Evolutionary conservation across 2,329 filamentous ascomycete species (phyloP).

Genomic region (Beauveria sp.): DNA sequence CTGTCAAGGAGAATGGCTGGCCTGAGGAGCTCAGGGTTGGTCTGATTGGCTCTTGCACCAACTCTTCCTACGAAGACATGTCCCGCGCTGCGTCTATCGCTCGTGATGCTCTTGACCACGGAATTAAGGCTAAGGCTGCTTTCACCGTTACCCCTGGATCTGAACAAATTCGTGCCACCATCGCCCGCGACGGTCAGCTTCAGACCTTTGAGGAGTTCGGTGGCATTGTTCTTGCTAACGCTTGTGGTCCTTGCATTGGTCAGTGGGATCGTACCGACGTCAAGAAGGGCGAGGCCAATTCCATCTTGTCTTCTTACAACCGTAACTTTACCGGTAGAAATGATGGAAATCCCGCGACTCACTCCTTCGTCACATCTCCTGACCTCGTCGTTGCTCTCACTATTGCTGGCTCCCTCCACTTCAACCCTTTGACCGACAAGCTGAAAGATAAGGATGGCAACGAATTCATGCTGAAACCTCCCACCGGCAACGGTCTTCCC

Average conservation of each 20-base stretch:
- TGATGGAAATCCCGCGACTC: slow-evolving; percentile 89
- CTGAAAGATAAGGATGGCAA: slow-evolving; percentile 95
- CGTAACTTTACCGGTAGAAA: slow-evolving; percentile 99
- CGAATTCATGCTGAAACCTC: slow-evolving; percentile 80
- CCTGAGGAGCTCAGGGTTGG: slow-evolving; percentile 94
- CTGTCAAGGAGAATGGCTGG: slow-evolving; percentile 92
- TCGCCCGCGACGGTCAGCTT: slow-evolving; percentile 82
- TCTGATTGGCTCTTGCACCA: slow-evolving; percentile 97
- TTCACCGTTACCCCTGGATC: slow-evolving; percentile 96
- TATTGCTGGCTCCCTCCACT: slow-evolving; percentile 76
- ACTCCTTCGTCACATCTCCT: slow-evolving; percentile 87
- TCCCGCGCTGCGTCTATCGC: slow-evolving; percentile 86
- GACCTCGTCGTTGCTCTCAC: slow-evolving; percentile 83
- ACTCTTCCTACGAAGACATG: slow-evolving; percentile 84
- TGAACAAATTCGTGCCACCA: slow-evolving; percentile 93
- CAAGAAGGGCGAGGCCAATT: slow-evolving; percentile 92
- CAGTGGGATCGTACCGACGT: slow-evolving; percentile 95
- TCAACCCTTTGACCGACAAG: slow-evolving; percentile 90
- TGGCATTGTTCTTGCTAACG: slow-evolving; percentile 89
- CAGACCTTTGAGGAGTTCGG: slow-evolving; percentile 95
- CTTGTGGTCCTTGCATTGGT: slow-evolving; percentile 86
- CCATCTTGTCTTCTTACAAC: slow-evolving; percentile 98
- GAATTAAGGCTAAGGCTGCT: slow-evolving; percentile 84
- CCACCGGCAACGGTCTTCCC: slow-evolving; percentile 76
- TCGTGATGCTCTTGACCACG: slow-evolving; percentile 82